A percentile compares a stretch with the other conserved stretches of the same genome.
Evolutionary conservation across 768 basidiomycete species (phyloP).

Genomic region (Lactarius indigo): DNA sequence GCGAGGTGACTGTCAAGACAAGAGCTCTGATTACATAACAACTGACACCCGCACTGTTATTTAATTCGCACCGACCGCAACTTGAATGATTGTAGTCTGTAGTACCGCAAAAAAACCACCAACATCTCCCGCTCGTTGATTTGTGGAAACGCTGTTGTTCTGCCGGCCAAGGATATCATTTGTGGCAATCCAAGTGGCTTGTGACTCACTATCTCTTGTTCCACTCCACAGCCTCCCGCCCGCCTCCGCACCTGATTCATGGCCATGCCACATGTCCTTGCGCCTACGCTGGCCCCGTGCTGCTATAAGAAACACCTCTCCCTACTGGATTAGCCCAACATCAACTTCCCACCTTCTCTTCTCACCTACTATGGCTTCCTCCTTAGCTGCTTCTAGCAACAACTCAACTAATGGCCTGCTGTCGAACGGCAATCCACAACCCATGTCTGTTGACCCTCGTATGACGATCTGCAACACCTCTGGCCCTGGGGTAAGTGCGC

Average conservation of each 20-base stretch:
- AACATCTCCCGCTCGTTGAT: not conserved
- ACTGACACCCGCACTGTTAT: not conserved
- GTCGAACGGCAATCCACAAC: not conserved
- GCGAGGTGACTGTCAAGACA: not conserved
- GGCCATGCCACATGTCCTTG: not conserved
- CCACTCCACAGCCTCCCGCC: not conserved
- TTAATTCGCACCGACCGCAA: not conserved
- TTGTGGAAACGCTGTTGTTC: not conserved
- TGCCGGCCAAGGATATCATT: not conserved
- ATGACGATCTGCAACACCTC: not conserved
- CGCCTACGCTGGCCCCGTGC: not conserved
- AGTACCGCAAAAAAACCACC: too few relatives aligned
- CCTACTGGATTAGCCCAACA: not conserved
- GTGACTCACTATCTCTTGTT: not conserved
- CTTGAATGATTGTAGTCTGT: not conserved
- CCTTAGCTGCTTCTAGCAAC: not conserved
- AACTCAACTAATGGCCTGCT: not conserved
- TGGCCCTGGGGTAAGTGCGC: not conserved
- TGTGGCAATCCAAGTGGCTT: not conserved
- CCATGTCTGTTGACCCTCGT: not conserved
- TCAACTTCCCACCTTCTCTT: not conserved
- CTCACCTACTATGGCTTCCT: not conserved
- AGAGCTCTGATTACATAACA: not conserved
- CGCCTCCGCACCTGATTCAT: not conserved
- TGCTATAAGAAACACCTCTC: constrained; percentile 4